Evolutionary conservation across 225 moss, liverwort and hornwort genomes (phyloP), one percentile per base, ranked within the genome.

Genomic region (Thuidium tamariscinum): DNA sequence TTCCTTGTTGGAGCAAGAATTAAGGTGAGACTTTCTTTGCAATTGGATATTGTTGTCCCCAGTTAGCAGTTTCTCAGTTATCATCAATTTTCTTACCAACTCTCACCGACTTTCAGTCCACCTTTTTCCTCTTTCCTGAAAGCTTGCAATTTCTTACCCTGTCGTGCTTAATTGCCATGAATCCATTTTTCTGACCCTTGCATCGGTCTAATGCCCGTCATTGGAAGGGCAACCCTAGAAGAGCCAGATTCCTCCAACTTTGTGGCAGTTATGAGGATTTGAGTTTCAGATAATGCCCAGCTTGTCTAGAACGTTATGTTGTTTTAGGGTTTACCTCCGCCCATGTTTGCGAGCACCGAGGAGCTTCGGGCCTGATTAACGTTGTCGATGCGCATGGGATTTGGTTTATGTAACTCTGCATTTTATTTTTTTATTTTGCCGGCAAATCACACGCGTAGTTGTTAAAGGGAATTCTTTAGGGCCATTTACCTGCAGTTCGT

Each of bases 1-100:
- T 97, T 99, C 84, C 94, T 97, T 49, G 98, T 99, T 30, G 98
- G 98, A 74, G 98, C 96, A 22, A 95, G 97, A 59, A 99, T 97
- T 29, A 97, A 97, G 96, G 97, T 99, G 85, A 73, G 80, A 3
- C 30, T 57, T 69, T 39, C 27, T 49, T 65, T 52, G 74, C 32
- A 19, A 71, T 54, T 54, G 34, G 39, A 13, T 56, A 11, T 4
- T 14, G 26, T 67, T 49, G 49, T 20, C 55, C 32, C 25, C 13
- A 85, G 46, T 6, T 22, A 51, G 9, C 29, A 37, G 36, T 49
- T 66, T 66, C 76, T 77, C 16, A 65, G 55, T 55, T 76, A 7
- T 13, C 19, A 61, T 36, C 16, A 30, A 39, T 17, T 51, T 37
- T 64, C 23, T 42, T 30, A 26, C 44, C 42, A 27, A 44, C 15